A percentile compares a stretch with the other conserved stretches of the same genome.
These are phyloP conservation scores for Yamadazyma scolyti DNA, from an alignment of 805 yeast species.

Conservation along the genomic window DNA sequence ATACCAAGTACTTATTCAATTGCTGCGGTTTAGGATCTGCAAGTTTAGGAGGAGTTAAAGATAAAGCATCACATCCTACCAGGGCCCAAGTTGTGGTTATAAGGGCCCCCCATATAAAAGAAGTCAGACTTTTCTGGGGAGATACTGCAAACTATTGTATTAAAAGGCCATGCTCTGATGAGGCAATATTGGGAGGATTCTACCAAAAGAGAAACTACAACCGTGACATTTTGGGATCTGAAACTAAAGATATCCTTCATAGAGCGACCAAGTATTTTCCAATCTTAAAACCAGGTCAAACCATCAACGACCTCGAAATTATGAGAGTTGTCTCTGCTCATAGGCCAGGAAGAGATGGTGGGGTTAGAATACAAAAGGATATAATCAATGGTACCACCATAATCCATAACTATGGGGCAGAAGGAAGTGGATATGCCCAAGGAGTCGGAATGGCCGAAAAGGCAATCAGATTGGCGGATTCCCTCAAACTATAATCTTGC, in stretches of 20 bases:
- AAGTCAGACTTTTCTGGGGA: constrained; percentile 16
- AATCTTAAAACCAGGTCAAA: constrained; percentile 12
- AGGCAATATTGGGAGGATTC: constrained; percentile 62
- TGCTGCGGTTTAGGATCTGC: constrained; percentile 25
- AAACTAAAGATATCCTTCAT: constrained; percentile 55
- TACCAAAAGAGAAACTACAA: constrained; percentile 58
- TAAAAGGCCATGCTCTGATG: constrained; percentile 18
- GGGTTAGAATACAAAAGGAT: constrained; percentile 63
- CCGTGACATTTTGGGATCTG: constrained; percentile 50
- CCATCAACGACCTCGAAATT: constrained; percentile 41
- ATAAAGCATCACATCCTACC: constrained; percentile 15
- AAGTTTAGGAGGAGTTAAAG: constrained; percentile 17
- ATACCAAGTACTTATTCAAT: constrained; percentile 16
- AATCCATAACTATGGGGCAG: constrained; percentile 70
- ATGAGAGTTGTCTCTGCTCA: constrained; percentile 65
- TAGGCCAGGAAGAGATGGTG: constrained; percentile 71
- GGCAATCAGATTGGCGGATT: constrained; percentile 40
- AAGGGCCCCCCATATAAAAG: constrained; percentile 21
- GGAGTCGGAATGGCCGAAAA: constrained; percentile 56
- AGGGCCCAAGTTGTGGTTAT: constrained; percentile 26
- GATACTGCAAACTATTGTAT: constrained; percentile 17
- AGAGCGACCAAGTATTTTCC: constrained; percentile 52
- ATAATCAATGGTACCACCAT: constrained; percentile 15
- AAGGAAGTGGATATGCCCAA: constrained; percentile 64
- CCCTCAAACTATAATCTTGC: no score